Conservation (phyloP, 202 grass and related monocot species). For the Elaeis oleifera region DNA sequence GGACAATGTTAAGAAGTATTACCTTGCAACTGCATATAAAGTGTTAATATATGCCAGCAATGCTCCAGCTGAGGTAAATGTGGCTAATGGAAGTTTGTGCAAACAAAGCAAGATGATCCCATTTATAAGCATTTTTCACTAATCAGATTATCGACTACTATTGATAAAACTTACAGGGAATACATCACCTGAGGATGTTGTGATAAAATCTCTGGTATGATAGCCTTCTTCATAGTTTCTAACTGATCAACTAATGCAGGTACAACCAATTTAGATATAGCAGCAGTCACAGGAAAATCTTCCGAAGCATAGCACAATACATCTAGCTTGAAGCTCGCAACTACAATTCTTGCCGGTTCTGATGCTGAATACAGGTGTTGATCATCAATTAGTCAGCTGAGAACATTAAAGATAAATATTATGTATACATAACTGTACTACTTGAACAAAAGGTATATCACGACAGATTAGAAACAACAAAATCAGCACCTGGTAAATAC, state of each 20-base stretch:
- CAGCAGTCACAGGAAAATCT: slow-evolving; percentile 41
- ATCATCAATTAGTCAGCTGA: slow-evolving; percentile 11
- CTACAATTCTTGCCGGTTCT: slow-evolving; percentile 38
- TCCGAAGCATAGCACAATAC: slow-evolving; percentile 69
- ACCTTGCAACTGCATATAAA: too few species aligned
- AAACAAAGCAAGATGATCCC: too few species aligned
- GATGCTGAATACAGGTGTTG: slow-evolving; percentile 37
- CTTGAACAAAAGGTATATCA: background rate
- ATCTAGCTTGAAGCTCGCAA: slow-evolving; percentile 66
- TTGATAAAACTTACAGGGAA: background rate
- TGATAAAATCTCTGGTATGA: slow-evolving; percentile 39
- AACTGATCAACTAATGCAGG: slow-evolving; percentile 77
- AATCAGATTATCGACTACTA: too few species aligned
- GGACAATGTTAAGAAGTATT: too few species aligned
- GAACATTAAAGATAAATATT: background rate
- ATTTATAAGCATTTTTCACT: too few species aligned
- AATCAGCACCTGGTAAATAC: slow-evolving; percentile 72
- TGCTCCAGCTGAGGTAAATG: too few species aligned
- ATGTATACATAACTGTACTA: background rate
- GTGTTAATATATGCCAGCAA: too few species aligned
- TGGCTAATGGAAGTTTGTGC: too few species aligned
- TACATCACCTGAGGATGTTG: slow-evolving; percentile 52
- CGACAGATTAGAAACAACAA: background rate
- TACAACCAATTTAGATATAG: slow-evolving; percentile 67
- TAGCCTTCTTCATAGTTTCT: slow-evolving; percentile 45